Conservation (phyloP, 306 rosid species). For the Malus fusca region DNA sequence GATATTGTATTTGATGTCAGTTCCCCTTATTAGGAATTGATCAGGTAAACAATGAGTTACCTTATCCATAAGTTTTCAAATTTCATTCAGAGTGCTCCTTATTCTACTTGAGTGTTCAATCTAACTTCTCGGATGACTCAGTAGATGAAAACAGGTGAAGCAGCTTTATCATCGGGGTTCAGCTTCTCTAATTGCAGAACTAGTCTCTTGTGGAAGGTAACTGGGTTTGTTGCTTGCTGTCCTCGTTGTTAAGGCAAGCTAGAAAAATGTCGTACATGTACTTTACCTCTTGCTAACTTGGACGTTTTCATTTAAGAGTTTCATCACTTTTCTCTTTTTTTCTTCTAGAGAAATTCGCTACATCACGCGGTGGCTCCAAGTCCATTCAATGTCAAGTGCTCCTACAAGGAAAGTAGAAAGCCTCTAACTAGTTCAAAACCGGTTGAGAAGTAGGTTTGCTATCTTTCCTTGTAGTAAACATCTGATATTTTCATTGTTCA, state of each 20-base stretch:
- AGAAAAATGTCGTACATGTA: background rate
- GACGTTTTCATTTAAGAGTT: background rate
- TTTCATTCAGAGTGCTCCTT: background rate
- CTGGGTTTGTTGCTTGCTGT: constrained; percentile 5
- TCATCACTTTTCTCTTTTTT: background rate
- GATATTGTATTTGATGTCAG: constrained; percentile 5
- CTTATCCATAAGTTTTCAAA: background rate
- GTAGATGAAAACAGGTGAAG: constrained; percentile 11
- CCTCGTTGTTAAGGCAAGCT: constrained; percentile 18
- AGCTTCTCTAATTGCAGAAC: constrained; percentile 8
- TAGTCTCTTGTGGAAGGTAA: constrained; percentile 22
- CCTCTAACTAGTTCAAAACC: constrained; percentile 18
- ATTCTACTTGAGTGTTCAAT: background rate
- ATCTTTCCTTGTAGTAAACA: background rate
- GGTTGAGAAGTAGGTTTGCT: constrained; percentile 42
- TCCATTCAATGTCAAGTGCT: constrained; percentile 16
- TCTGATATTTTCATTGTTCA: background rate
- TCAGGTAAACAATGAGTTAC: constrained; percentile 19
- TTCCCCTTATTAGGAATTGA: background rate
- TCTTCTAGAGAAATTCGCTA: constrained; percentile 10
- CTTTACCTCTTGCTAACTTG: background rate
- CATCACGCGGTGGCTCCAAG: background rate
- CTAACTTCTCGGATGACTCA: background rate
- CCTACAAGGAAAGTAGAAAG: constrained; percentile 22
- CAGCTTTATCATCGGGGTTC: constrained; percentile 5